These are phyloP conservation scores for Populus simonii DNA, from an alignment of 345 rosid species.

Conservation along the genomic window DNA sequence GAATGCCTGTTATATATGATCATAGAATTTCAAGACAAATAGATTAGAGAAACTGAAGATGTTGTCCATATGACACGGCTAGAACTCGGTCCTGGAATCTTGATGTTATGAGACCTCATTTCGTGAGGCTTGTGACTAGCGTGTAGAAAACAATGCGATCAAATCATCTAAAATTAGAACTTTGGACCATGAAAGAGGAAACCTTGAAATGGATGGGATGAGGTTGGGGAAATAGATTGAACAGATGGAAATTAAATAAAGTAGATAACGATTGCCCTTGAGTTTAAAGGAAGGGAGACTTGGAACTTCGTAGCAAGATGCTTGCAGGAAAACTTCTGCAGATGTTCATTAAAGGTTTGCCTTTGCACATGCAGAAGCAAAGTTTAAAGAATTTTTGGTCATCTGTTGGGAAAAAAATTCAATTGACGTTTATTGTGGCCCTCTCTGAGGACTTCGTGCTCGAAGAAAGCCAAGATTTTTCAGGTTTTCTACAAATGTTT, in stretches of 20 bases:
- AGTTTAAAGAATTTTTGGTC: neutral
- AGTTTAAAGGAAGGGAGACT: neutral
- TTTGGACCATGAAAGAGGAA: neutral
- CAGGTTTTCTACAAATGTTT: conserved; percentile 47
- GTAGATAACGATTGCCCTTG: neutral
- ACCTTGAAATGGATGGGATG: neutral
- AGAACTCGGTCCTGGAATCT: neutral
- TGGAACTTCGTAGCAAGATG: neutral
- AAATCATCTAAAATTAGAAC: neutral
- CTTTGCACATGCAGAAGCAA: neutral
- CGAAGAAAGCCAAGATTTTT: conserved; percentile 37
- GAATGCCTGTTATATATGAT: neutral
- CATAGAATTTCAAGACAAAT: neutral
- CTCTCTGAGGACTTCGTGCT: neutral
- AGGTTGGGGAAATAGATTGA: neutral
- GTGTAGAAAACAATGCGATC: too few relatives aligned
- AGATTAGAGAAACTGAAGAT: neutral
- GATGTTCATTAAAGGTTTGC: neutral
- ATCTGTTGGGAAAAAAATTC: neutral
- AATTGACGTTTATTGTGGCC: neutral
- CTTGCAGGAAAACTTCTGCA: neutral
- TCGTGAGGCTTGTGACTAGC: neutral
- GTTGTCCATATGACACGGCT: neutral
- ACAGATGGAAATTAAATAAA: neutral
- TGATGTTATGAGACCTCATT: neutral